phyloP scores from a whole-genome alignment of 2,329 filamentous ascomycete species.

The Cladosporium sp. region DNA sequence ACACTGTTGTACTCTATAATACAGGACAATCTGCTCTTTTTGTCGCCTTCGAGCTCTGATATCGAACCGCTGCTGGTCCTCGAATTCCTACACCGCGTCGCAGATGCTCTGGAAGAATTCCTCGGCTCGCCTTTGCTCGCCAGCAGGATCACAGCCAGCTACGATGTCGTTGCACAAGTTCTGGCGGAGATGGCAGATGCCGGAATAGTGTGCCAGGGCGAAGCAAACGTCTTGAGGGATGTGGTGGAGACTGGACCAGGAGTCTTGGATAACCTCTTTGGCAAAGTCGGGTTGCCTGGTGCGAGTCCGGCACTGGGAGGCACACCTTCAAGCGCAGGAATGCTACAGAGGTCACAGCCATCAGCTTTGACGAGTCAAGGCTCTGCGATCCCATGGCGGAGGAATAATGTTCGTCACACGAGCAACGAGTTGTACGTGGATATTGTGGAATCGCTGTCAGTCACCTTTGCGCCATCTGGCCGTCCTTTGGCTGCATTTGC shows the following conservation, averaged over 20 bases:
- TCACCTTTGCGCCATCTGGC: constrained; percentile 88
- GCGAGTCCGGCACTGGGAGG: constrained; percentile 32
- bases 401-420: constrained; percentile 89
- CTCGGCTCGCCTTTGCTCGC: constrained; percentile 83
- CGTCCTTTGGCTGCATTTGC: constrained; percentile 83
- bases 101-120: constrained; percentile 93
- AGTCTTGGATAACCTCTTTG: constrained; percentile 83
- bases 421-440: constrained; percentile 98
- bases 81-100: constrained; percentile 90
- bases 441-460: constrained; percentile 83
- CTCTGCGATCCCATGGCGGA: constrained; percentile 78
- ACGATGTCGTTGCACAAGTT: constrained; percentile 91
- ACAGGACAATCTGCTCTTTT: constrained; percentile 85
- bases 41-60: constrained; percentile 82
- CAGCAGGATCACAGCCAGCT: constrained; percentile 82
- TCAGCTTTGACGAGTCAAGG: constrained; percentile 33
- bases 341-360: constrained; percentile 23
- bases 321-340: constrained; percentile 25
- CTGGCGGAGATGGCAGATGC: constrained; percentile 96
- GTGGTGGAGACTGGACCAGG: constrained; percentile 83
- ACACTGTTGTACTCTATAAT: constrained; percentile 84
- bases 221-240: constrained; percentile 89
- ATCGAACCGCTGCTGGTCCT: constrained; percentile 86
- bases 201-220: constrained; percentile 84
- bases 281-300: constrained; percentile 80